Base-by-base conservation (phyloP, 2,329 filamentous ascomycete genomes). In the Aureobasidium sp. region DNA sequence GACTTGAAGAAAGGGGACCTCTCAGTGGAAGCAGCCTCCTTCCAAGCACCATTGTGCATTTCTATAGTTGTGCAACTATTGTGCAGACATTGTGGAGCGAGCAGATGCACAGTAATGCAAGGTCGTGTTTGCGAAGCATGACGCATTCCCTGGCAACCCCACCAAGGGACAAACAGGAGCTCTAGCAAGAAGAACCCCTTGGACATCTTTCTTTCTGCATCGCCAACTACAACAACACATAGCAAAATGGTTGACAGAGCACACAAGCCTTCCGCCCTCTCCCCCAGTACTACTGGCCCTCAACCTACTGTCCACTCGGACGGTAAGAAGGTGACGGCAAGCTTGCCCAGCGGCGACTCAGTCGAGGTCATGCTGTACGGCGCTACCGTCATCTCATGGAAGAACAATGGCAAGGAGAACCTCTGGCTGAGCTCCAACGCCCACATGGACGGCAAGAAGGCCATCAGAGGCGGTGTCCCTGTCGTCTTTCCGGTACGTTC, bases 381-480 rank as follows among this genome's bases (percentile, higher is more conserved):
- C 63, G 94, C 94, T 12, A 97, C 92, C 0, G 88, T 99, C 52
- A 86, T 89, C 63, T 94, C 89, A 76, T 99, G 94, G 94, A 96
- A 94, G 81, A 87, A 89, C 72, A 83, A 86, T 63, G 80, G 83
- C 63, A 78, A 84, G 68, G 92, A 97, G 79, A 92, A 92, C 77
- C 82, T 97, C 61, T 97, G 91, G 83, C 72, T 97, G 68, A 94
- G 89, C 76, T 85, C 92, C 65, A 85, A 82, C 63, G 88, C 92
- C 44, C 83, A 84, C 69, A 79, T 96, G 61, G 92, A 97, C 72
- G 93, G 94, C 59, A 87, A 82, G 68, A 96, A 96, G 80, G 83
- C 93, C 27, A 92, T 97, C 59, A 84, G 94, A 66, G 94, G 94
- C 62, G 93, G 93, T 15, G 90, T 97, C 69, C 93, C 93, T 5